Evolutionary conservation across 2,329 filamentous ascomycete species (phyloP), one percentile per base, ranked within the genome.

Genomic region (Ophiocordyceps camponoti-rufipedis): DNA sequence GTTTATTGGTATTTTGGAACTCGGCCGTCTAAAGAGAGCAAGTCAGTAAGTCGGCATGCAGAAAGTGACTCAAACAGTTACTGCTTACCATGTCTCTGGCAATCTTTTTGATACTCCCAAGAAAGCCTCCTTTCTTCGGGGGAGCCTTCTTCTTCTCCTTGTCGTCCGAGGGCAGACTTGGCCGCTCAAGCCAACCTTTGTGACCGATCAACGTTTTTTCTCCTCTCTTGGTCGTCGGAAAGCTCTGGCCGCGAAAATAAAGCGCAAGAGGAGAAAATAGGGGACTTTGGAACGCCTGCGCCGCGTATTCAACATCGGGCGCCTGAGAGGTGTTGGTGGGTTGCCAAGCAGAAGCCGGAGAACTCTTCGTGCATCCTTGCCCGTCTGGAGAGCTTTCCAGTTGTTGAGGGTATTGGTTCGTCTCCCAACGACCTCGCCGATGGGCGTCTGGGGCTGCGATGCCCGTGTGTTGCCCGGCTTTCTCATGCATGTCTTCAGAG

Each of bases 171-270:
- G 12, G 47, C 47, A 6, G 56, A 4, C 38, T 57, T 1, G 62
- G 68, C 14, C 64, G 63, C 53, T 75, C 72, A 2, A 77, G 63
- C 73, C 73, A 78, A 19, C 74, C 74, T 43, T 72, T 67, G 3
- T 69, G 58, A 3, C 74, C 73, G 47, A 77, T 68, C 55, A 78
- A 56, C 3, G 60, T 67, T 61, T 77, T 77, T 35, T 62, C 62
- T 0, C 65, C 64, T 43, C 58, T 66, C 49, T 63, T 68, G 39
- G 53, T 50, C 5, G 54, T 53, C 2, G 66, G 63, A 12, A 61
- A 60, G 11, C 57, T 62, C n/a, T 59, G 50, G 3, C 58, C 62
- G 29, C 61, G 58, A 45, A 70, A 65, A 44, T 67, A 66, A 0
- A 67, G 56, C 6, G 61, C 59, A 2, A 71, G 55, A 1, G 67